Base-by-base conservation (phyloP, 1,284 basidiomycete genomes). In the Xanthoconium separans region DNA sequence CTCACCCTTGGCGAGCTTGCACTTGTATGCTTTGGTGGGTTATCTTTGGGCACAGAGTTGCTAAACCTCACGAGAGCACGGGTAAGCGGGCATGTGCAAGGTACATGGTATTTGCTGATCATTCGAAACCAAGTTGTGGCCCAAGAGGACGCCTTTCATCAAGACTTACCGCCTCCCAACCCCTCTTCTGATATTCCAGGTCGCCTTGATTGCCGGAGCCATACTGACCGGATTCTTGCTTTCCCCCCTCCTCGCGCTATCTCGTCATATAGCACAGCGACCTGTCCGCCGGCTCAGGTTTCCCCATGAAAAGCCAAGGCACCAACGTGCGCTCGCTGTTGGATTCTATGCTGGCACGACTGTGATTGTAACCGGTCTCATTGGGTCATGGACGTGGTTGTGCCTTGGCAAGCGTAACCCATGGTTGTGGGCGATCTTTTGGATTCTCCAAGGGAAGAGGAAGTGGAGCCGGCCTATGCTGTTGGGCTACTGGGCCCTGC, bases 1-100 rank as follows among this genome's bases (percentile, higher is more conserved):
- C 96, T 98, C 72, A 99, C 96, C 0, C 79, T 99, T 2, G 97
- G 97, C 45, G 97, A 99, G 70, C 81, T 98, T 11, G 88, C 87
- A 18, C 75, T 98, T 22, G 90, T 97, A 15, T 88, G 89, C 37
- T 91, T 92, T 60, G 91, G 94, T 42, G 94, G 91, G 16, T 91
- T 94, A 1, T 88, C 89, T 1, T 70, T 99, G 34, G 89, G 87
- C 62, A 86, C 95, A 77, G 97, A 99, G 69, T 77, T 87, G 20
- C 73, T 93, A 54, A 91, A 91, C 63, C 70, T 95, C 54, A 95
- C 93, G 2, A 83, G 85, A 47, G 85, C 89, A 50, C 81, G 82
- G 71, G 93, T 93, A 66, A 53, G 86, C 73, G 13, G 33, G 46
- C 31, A 3, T 18, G 20, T 29, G 27, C n/a, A 20, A 10, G 20